Conservation (phyloP, 2,329 filamentous ascomycete species). For the Stylonectria norvegica region DNA sequence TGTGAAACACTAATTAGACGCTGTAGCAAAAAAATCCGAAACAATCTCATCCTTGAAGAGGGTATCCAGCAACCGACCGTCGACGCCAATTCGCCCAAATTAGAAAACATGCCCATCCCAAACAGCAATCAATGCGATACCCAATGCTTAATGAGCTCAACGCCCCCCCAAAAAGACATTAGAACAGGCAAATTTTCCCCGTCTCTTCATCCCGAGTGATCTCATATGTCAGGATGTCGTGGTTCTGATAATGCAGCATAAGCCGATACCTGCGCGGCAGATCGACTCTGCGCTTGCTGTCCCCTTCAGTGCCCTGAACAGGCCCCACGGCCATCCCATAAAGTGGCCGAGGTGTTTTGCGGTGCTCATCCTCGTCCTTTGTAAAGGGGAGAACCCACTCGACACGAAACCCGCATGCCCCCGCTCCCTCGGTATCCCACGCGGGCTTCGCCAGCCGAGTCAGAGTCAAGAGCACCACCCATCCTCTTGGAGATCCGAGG, state of each 20-base stretch:
- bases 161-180: conserved; percentile 9
- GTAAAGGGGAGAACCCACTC: conserved; percentile 50
- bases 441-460: conserved; percentile 30
- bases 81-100: neutral
- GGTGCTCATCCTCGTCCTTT: conserved; percentile 42
- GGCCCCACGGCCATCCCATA: conserved; percentile 67
- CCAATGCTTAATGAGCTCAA: conserved; percentile 3
- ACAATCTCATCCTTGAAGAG: neutral
- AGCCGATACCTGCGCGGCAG: conserved; percentile 57
- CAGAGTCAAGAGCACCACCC: conserved; percentile 61
- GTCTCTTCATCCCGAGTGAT: conserved; percentile 44
- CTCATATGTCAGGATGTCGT: conserved; percentile 68
- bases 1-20: too few relatives aligned
- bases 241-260: conserved; percentile 69
- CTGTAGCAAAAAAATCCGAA: too few relatives aligned
- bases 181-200: conserved; percentile 37
- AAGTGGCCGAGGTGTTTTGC: conserved; percentile 50
- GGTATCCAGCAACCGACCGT: neutral
- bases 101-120: neutral
- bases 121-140: conserved; percentile 3
- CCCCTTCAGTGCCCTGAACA: conserved; percentile 45
- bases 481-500: conserved; percentile 63
- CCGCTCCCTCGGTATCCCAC: conserved; percentile 19
- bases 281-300: conserved; percentile 20
- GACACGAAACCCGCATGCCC: conserved; percentile 48